Evolutionary conservation across 257 asterid species (phyloP).

Genomic region (Anisodus acutangulus): DNA sequence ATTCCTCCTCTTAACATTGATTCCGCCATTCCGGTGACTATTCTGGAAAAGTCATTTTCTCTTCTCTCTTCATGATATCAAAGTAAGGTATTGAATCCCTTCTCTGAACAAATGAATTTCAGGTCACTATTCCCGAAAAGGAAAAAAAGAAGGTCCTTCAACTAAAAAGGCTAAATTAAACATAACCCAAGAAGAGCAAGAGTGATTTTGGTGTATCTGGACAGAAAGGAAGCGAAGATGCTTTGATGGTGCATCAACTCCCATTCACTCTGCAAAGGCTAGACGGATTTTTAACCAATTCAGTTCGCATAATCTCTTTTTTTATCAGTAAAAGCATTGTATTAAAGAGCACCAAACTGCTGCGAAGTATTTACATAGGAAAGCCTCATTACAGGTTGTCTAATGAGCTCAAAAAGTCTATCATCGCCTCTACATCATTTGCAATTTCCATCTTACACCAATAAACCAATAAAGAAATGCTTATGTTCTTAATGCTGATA

Average conservation of each 20-base stretch:
- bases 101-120: conserved; percentile 1
- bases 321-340: background rate
- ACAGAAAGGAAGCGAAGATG: background rate
- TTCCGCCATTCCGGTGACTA: background rate
- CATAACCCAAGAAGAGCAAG: background rate
- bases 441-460: conserved; percentile 12
- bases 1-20: background rate
- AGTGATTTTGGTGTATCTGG: background rate
- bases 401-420: conserved; percentile 1
- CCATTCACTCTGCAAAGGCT: background rate
- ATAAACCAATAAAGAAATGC: background rate
- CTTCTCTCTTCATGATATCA: background rate
- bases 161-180: conserved; percentile 22
- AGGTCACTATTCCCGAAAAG: conserved; percentile 16
- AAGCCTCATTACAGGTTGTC: conserved; percentile 2
- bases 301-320: background rate
- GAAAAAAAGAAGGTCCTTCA: background rate
- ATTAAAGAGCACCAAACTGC: background rate
- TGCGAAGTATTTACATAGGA: background rate
- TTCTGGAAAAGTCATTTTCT: background rate
- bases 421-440: background rate
- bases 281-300: background rate
- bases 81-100: conserved; percentile 22
- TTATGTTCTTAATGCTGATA: background rate
- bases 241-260: conserved; percentile 17